Percentiles rank a stretch among this genome's conserved stretches.
These are phyloP conservation scores for Pogostemon cablin DNA, from an alignment of 257 asterid genomes.

Conservation along the genomic window DNA sequence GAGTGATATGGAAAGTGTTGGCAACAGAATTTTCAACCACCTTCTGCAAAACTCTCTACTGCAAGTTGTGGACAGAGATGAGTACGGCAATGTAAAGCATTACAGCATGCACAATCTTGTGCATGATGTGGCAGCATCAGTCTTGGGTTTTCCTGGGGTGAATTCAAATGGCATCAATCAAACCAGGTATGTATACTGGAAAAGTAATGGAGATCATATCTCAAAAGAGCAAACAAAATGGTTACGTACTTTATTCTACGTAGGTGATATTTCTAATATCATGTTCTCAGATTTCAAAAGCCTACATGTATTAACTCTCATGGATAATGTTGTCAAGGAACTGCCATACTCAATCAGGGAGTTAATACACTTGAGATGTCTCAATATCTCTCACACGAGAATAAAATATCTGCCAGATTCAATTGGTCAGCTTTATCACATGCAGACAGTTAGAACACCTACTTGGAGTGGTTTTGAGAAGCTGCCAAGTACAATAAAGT, in stretches of 20 bases:
- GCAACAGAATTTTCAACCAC: background rate
- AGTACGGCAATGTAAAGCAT: background rate
- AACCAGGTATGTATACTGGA: background rate
- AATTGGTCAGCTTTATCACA: background rate
- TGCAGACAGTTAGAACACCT: background rate
- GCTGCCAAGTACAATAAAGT: background rate
- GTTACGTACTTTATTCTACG: background rate
- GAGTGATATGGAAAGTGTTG: background rate
- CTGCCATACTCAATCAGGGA: background rate
- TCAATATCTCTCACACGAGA: background rate
- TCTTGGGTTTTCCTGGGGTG: background rate
- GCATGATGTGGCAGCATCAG: constrained; percentile 10
- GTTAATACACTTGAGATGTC: constrained; percentile 9
- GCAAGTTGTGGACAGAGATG: background rate
- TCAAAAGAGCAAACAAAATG: background rate
- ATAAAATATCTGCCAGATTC: background rate
- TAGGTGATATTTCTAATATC: background rate
- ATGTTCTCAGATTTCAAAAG: background rate
- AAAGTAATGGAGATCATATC: background rate
- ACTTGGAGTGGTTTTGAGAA: background rate
- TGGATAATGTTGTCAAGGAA: background rate
- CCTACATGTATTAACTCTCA: background rate
- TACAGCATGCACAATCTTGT: constrained; percentile 16
- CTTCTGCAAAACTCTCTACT: background rate
- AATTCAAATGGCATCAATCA: background rate